phyloP scores from a whole-genome alignment of 164 flowering plant species.

The Chloranthus sessilifolius region DNA sequence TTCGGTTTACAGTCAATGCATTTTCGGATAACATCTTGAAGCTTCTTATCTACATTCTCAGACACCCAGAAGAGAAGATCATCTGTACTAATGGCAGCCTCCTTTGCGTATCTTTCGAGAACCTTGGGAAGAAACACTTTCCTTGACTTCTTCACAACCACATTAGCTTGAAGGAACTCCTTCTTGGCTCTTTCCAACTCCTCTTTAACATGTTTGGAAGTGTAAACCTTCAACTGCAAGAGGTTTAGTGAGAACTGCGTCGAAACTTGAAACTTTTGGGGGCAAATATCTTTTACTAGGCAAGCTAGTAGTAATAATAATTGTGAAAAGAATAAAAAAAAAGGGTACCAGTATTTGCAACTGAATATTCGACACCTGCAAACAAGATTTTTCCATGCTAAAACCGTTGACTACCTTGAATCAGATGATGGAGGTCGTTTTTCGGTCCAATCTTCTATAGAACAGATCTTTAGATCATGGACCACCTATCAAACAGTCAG shows the following conservation, averaged over 20 bases:
- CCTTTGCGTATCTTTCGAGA: slow-evolving; percentile 65
- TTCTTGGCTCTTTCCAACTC: slow-evolving; percentile 61
- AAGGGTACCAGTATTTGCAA: neutral
- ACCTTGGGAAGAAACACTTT: slow-evolving; percentile 68
- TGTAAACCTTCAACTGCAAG: slow-evolving; percentile 68
- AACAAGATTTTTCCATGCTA: no score
- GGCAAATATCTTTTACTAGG: no score
- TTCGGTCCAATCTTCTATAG: no score
- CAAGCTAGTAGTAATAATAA: neutral
- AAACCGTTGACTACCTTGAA: no score
- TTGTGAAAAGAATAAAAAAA: neutral
- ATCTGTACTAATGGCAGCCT: slow-evolving; percentile 43
- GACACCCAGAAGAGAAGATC: slow-evolving; percentile 59
- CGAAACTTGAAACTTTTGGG: no score
- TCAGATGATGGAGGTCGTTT: no score
- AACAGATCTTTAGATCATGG: no score
- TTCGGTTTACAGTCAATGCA: slow-evolving; percentile 39
- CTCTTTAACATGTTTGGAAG: slow-evolving; percentile 52
- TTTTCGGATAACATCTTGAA: slow-evolving; percentile 51
- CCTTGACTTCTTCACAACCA: slow-evolving; percentile 60
- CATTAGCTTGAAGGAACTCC: slow-evolving; percentile 72
- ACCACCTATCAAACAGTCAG: no score
- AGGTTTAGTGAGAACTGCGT: neutral
- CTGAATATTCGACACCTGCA: no score
- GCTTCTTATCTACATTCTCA: slow-evolving; percentile 62